phyloP scores from a whole-genome alignment of 805 yeast genomes.

The Candida palmyrensis region DNA sequence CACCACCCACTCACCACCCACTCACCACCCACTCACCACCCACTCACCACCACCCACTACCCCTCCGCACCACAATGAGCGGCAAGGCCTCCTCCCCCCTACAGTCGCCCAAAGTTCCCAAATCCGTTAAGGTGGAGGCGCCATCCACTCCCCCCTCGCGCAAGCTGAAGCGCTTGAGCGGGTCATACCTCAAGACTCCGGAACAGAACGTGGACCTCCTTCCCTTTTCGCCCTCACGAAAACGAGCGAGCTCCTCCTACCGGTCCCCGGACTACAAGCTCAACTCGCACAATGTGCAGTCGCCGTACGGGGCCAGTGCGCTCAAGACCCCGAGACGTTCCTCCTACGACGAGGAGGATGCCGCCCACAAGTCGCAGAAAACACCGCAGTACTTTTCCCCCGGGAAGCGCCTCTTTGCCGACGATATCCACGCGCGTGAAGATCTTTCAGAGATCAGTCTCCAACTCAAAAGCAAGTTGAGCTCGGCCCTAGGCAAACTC shows the following conservation, averaged over 20 bases:
- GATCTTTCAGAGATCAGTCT: constrained; percentile 35
- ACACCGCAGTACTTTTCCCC: constrained; percentile 39
- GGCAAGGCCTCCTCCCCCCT: constrained; percentile 31
- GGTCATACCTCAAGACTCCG: constrained; percentile 29
- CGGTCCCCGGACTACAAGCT: constrained; percentile 32
- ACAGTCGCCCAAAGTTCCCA: constrained; percentile 25
- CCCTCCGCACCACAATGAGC: constrained; percentile 12
- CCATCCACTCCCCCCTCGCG: constrained; percentile 23
- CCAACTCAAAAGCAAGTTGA: constrained; percentile 31
- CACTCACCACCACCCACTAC: no score
- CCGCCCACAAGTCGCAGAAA: constrained; percentile 22
- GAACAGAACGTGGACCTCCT: constrained; percentile 23
- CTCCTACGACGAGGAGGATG: constrained; percentile 25
- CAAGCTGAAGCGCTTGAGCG: constrained; percentile 21
- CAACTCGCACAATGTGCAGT: constrained; percentile 17
- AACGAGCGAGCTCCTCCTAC: constrained; percentile 25
- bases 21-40: no score
- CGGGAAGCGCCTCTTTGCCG: constrained; percentile 31
- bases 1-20: no score
- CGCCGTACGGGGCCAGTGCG: constrained; percentile 22
- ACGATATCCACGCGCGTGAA: constrained; percentile 22
- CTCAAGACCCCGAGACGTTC: constrained; percentile 29
- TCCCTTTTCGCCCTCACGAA: constrained; percentile 37
- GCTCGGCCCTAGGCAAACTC: constrained; percentile 36
- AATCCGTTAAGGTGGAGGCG: constrained; percentile 14